Base-by-base conservation (phyloP, 2,329 filamentous ascomycete genomes). In the Beauveria caledonica region DNA sequence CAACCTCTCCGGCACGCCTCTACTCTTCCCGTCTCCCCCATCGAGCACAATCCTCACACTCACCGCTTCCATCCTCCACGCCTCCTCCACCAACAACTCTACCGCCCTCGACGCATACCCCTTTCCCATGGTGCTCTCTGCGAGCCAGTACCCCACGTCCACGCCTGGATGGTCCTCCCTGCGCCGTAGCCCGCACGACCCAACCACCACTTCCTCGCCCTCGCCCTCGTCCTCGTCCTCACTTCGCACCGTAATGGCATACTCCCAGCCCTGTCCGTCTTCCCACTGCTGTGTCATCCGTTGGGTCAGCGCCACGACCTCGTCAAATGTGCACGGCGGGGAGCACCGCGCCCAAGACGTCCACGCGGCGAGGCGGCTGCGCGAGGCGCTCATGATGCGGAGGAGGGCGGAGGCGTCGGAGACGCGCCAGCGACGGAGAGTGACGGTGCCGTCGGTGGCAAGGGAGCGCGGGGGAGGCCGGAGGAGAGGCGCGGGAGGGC, bases 121-220 rank as follows among this genome's bases (percentile, higher is more conserved):
- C 9, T 7, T 23, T 2, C 42, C 50, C 27, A 33, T 52, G 21
- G 29, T 17, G 8, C 42, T 42, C 5, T 52, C 44, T 8, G 50
- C 48, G 19, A 60, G 50, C 58, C 58, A 60, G 21, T 60, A 60
- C 11, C 58, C 58, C 7, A 21, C 42, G 19, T 60, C 42, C n/a
- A 60, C 39, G 57, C 57, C 57, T 2, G 46, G 56, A 9, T 52
- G 7, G 25, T 39, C 39, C n/a, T 59, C 36, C 9, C 48, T 42
- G 13, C 46, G 19, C 8, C 23, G 23, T 9, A 60, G 13, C 15
- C 50, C 50, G 58, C 50, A 60, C 39, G 49, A 54, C 0, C 58
- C 58, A 17, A 58, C 3, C 8, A 60, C 25, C 11, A 11, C 46
- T n/a, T 21, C 27, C 19, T 40, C 13, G 11, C 11, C 27, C 19